Conservation (phyloP, 495 filamentous ascomycete genomes). For the Jackrogersella multiformis region DNA sequence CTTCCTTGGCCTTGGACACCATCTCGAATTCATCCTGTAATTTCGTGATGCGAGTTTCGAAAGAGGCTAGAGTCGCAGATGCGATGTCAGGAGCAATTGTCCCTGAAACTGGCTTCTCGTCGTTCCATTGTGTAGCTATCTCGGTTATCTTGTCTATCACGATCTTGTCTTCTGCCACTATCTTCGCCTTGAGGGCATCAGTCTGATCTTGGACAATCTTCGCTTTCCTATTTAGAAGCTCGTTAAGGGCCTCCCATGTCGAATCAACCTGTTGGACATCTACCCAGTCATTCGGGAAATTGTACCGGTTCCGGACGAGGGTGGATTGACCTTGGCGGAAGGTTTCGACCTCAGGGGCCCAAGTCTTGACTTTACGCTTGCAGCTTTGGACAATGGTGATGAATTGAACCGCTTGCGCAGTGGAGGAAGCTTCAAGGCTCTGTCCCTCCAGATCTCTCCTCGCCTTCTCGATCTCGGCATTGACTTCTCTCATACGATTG, state of each 20-base stretch:
- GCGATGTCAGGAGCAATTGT: constrained; percentile 89
- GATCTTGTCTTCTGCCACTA: constrained; percentile 89
- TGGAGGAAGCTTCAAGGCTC: constrained; percentile 89
- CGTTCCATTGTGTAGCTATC: constrained; percentile 85
- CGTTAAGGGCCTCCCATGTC: constrained; percentile 90
- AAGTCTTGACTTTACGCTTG: constrained; percentile 88
- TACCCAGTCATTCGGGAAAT: constrained; percentile 92
- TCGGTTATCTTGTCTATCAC: constrained; percentile 86
- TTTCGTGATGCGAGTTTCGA: constrained; percentile 81
- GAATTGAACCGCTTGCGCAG: constrained; percentile 94
- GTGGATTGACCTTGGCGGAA: constrained; percentile 96
- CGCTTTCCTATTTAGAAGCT: constrained; percentile 85
- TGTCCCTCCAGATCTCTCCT: constrained; percentile 88
- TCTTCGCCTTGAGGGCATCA: constrained; percentile 94
- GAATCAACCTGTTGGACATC: constrained; percentile 92
- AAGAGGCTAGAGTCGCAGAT: constrained; percentile 77
- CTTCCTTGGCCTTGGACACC: constrained; percentile 96
- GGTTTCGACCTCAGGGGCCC: constrained; percentile 93
- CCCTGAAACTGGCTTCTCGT: constrained; percentile 95
- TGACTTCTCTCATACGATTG: constrained; percentile 87
- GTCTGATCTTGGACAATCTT: constrained; percentile 96
- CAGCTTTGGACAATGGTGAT: constrained; percentile 97
- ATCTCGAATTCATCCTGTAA: constrained; percentile 89
- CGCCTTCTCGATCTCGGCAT: constrained; percentile 87
- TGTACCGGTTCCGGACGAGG: constrained; percentile 86